Conservation (phyloP, 139 green algal genomes). For the Bryopsis sp. region DNA sequence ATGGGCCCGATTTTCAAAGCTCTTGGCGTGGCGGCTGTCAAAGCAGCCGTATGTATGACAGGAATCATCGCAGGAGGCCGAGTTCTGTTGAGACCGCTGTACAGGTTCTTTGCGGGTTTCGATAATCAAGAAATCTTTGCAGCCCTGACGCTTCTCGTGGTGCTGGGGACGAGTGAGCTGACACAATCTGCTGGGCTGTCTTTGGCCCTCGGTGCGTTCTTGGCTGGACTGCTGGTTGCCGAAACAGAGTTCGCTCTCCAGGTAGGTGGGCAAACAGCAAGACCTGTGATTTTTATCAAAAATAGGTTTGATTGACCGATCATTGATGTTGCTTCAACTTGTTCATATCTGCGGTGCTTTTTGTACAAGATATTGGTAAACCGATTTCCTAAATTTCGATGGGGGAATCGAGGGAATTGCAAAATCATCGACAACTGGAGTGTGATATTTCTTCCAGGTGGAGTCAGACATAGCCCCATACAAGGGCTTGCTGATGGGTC, state of each 20-base stretch:
- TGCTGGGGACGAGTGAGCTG: constrained; percentile 46
- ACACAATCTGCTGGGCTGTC: constrained; percentile 70
- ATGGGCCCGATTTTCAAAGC: constrained; percentile 67
- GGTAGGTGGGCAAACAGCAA: constrained; percentile 23
- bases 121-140: constrained; percentile 94
- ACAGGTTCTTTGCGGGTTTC: constrained; percentile 67
- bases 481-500: constrained; percentile 95
- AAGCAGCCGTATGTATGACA: constrained; percentile 80
- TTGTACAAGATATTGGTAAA: too few relatives aligned
- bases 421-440: too few relatives aligned
- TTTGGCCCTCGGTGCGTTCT: constrained; percentile 94
- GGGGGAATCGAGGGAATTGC: too few relatives aligned
- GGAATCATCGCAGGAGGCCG: constrained; percentile 50
- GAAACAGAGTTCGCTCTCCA: constrained; percentile 97
- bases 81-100: constrained; percentile 61
- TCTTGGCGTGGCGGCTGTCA: constrained; percentile 81
- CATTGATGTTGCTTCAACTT: too few relatives aligned
- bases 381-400: too few relatives aligned
- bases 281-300: constrained; percentile 1
- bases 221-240: constrained; percentile 92
- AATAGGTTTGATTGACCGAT: not conserved
- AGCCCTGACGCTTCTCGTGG: constrained; percentile 69
- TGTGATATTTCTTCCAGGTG: constrained; percentile 46
- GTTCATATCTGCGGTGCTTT: too few relatives aligned
- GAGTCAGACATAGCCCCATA: constrained; percentile 97